These are phyloP conservation scores for Coriolopsis trogii DNA, from an alignment of 1,284 basidiomycete genomes.

Conservation along the genomic window DNA sequence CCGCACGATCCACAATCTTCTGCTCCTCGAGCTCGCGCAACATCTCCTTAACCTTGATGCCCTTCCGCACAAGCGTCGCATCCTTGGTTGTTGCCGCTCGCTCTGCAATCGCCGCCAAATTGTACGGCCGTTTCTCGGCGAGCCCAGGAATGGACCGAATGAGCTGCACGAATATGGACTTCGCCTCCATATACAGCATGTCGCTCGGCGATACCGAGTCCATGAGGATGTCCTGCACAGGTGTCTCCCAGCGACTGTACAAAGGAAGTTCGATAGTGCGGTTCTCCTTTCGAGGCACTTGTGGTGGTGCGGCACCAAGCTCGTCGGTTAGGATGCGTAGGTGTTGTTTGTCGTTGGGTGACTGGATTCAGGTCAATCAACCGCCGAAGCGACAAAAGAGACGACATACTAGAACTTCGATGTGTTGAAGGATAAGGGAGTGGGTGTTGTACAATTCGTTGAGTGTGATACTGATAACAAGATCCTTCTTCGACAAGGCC, in stretches of 20 bases:
- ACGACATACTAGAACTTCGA: slow-evolving; percentile 86
- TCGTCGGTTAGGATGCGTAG: slow-evolving; percentile 96
- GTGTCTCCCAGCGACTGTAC: slow-evolving; percentile 99
- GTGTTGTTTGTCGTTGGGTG: slow-evolving; percentile 97
- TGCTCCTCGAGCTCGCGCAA: slow-evolving; percentile 93
- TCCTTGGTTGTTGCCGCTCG: slow-evolving; percentile 97
- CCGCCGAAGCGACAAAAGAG: slow-evolving; percentile 4
- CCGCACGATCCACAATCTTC: slow-evolving; percentile 81
- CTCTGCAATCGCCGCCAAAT: slow-evolving; percentile 90
- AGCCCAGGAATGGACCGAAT: slow-evolving; percentile 91
- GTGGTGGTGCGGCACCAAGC: slow-evolving; percentile 88
- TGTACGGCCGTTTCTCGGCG: slow-evolving; percentile 85
- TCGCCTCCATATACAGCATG: slow-evolving; percentile 99
- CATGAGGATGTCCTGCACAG: slow-evolving; percentile 97
- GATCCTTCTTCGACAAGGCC: slow-evolving; percentile 98
- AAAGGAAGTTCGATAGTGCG: slow-evolving; percentile 90
- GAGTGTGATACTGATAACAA: slow-evolving; percentile 98
- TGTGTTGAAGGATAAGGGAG: slow-evolving; percentile 91
- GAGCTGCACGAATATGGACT: slow-evolving; percentile 98
- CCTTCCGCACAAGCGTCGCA: slow-evolving; percentile 90
- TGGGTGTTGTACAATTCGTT: slow-evolving; percentile 99
- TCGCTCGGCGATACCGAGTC: slow-evolving; percentile 97
- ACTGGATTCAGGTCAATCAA: slow-evolving; percentile 49
- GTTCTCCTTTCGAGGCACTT: slow-evolving; percentile 98
- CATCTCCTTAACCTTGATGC: slow-evolving; percentile 99